Evolutionary conservation across 176 grass and related monocot genomes (phyloP), one percentile per base, ranked within the genome.

Genomic region (Triticum dicoccoides): DNA sequence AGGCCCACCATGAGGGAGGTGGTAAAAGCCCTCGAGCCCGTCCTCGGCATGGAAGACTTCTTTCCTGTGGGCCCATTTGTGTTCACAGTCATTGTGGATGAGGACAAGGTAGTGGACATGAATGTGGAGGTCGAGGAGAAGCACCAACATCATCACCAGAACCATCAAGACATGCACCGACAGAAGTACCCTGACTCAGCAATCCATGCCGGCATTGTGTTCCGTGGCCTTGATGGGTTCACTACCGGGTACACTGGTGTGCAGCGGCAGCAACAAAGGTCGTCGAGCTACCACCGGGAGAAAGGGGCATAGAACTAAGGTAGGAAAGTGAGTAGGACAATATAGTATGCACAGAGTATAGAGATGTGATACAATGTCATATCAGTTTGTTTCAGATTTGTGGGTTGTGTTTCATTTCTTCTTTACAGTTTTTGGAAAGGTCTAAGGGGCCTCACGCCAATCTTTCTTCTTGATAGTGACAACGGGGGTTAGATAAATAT

Each of bases 1-100:
- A 91, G 95, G 63, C 95, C 93, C 23, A 88, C 82, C 1, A 98
- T 98, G 95, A 84, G 52, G 38, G 91, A 95, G 59, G 89, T 98
- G 11, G 91, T 98, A 0, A 77, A 74, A 42, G 83, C 87, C n/a
- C 89, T 98, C 8, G 95, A 98, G 76, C 91, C 95, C 0, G 82
- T 93, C 33, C 89, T 93, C 1, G 30, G 47, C 18, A 85, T 98
- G 71, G 87, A 95, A 0, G 95, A 98, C 15, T 88, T 89, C 85
- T 82, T 89, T 38, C 89, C 86, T 0, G 37, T 75, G 33, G 93
- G 93, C 24, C 79, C 91, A 1, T 95, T 98, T 21, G 84, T 95
- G 24, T 95, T 91, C 91, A 98, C 91, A 0, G 78, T 95, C 6
- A 83, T 67, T 14, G 80, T 93, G 11, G 91, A 95, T 65, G 91